phyloP scores from a whole-genome alignment of 495 filamentous ascomycete genomes.

The Podospora pseudocomata region DNA sequence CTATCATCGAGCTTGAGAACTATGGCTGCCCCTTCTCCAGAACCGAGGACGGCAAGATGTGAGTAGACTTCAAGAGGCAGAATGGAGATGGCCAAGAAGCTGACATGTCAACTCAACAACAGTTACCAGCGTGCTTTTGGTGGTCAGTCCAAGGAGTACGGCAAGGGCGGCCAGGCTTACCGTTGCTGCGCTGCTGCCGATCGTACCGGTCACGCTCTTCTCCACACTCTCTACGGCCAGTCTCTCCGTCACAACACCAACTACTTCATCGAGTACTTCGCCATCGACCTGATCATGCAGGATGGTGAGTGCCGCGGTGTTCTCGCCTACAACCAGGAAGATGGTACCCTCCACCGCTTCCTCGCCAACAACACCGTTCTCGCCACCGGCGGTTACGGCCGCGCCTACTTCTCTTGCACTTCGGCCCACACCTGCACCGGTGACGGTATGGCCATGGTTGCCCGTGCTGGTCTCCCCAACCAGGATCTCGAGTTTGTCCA shows the following conservation, averaged over 20 bases:
- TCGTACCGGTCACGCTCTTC: slow-evolving; percentile 89
- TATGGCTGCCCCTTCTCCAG: slow-evolving; percentile 97
- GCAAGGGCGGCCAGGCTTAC: slow-evolving; percentile 96
- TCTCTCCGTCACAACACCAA: slow-evolving; percentile 95
- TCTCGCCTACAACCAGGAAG: slow-evolving; percentile 95
- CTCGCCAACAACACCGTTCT: slow-evolving; percentile 92
- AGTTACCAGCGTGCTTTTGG: slow-evolving; percentile 94
- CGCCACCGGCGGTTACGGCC: slow-evolving; percentile 93
- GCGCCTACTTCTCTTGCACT: slow-evolving; percentile 96
- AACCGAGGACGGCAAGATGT: slow-evolving; percentile 95
- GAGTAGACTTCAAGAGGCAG: slow-evolving; percentile 27
- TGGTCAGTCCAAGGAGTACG: slow-evolving; percentile 91
- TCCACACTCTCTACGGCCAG: slow-evolving; percentile 98
- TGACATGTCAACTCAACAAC: slow-evolving; percentile 12
- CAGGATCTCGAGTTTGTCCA: slow-evolving; percentile 99
- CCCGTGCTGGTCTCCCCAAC: slow-evolving; percentile 94
- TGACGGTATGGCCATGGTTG: slow-evolving; percentile 98
- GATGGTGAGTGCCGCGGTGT: slow-evolving; percentile 94
- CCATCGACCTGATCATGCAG: slow-evolving; percentile 93
- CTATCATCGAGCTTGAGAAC: slow-evolving; percentile 92
- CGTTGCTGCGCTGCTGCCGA: slow-evolving; percentile 93
- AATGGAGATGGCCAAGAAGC: not conserved
- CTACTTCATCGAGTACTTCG: slow-evolving; percentile 99
- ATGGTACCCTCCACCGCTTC: slow-evolving; percentile 95
- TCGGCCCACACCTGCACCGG: slow-evolving; percentile 97